Conservation (phyloP, 73 alveolate genomes). For the Durusdinium trenchii region DNA sequence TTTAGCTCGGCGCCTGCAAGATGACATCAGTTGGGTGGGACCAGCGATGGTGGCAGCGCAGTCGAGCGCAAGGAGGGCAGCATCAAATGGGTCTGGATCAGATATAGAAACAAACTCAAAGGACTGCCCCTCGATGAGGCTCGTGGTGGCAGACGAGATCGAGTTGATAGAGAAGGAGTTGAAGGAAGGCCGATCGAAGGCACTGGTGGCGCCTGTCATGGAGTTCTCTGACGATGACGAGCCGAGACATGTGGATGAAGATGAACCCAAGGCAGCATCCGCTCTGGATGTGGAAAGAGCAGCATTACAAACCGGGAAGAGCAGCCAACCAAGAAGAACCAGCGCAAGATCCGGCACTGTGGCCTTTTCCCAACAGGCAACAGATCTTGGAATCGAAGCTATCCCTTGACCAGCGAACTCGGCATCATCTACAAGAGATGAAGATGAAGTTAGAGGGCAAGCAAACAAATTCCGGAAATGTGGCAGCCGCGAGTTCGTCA, state of each 20-base stretch:
- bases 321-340: background rate
- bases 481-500: too few relatives aligned
- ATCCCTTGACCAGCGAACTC: background rate
- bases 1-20: background rate
- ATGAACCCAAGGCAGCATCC: background rate
- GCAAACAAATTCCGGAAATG: too few relatives aligned
- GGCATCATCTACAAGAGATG: background rate
- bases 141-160: background rate
- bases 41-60: conserved; percentile 25
- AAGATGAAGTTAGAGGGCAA: background rate
- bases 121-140: background rate
- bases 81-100: background rate
- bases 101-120: conserved; percentile 25
- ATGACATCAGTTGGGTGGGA: conserved; percentile 7
- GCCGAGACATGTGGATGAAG: background rate
- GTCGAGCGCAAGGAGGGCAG: conserved; percentile 13
- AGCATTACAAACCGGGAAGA: background rate
- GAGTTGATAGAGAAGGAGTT: background rate
- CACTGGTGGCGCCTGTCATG: background rate
- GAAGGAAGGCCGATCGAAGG: background rate
- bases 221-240: background rate
- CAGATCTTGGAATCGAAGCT: background rate
- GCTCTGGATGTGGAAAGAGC: background rate
- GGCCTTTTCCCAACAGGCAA: background rate
- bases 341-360: background rate